Percentiles rank a stretch among this genome's conserved stretches.
Evolutionary conservation across 805 yeast species (phyloP).

Genomic region (Lipomyces chichibuensis): DNA sequence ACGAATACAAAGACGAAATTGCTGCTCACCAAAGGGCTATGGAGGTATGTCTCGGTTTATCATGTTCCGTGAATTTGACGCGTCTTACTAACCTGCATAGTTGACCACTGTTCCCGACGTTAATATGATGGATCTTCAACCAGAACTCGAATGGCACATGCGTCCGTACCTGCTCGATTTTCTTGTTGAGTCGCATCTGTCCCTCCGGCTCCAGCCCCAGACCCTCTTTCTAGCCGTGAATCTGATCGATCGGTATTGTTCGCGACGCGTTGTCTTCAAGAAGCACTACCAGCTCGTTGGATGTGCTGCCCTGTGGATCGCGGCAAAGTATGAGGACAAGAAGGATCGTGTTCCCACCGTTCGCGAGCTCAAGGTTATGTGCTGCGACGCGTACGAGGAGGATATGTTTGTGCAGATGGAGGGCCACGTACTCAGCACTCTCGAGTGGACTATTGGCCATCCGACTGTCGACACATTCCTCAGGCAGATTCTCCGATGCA

Average conservation of each 20-base stretch:
- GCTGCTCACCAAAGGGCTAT: slow-evolving; percentile 44
- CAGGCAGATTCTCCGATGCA: slow-evolving; percentile 35
- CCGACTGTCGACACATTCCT: slow-evolving; percentile 58
- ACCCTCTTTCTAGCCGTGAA: slow-evolving; percentile 70
- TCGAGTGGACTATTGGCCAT: slow-evolving; percentile 72
- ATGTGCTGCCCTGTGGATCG: slow-evolving; percentile 90
- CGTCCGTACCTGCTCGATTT: slow-evolving; percentile 80
- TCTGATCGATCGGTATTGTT: slow-evolving; percentile 87
- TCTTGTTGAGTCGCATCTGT: slow-evolving; percentile 65
- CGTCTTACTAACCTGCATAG: slow-evolving; percentile 1
- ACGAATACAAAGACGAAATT: slow-evolving; percentile 47
- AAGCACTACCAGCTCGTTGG: slow-evolving; percentile 90
- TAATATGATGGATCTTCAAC: slow-evolving; percentile 78
- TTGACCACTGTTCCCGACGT: slow-evolving; percentile 52
- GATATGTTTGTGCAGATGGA: slow-evolving; percentile 75
- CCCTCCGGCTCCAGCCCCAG: slow-evolving; percentile 63
- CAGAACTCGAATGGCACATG: slow-evolving; percentile 74
- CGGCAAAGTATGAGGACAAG: slow-evolving; percentile 80
- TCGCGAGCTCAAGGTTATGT: slow-evolving; percentile 68
- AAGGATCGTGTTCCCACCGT: slow-evolving; percentile 75
- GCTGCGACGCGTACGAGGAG: slow-evolving; percentile 67
- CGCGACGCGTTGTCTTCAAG: slow-evolving; percentile 78
- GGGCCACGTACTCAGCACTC: slow-evolving; percentile 66
- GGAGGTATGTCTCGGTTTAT: slow-evolving; percentile 35
- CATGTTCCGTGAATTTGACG: neutral